Base-by-base conservation (phyloP, 441 rosid genomes). In the Croton laevigatus region DNA sequence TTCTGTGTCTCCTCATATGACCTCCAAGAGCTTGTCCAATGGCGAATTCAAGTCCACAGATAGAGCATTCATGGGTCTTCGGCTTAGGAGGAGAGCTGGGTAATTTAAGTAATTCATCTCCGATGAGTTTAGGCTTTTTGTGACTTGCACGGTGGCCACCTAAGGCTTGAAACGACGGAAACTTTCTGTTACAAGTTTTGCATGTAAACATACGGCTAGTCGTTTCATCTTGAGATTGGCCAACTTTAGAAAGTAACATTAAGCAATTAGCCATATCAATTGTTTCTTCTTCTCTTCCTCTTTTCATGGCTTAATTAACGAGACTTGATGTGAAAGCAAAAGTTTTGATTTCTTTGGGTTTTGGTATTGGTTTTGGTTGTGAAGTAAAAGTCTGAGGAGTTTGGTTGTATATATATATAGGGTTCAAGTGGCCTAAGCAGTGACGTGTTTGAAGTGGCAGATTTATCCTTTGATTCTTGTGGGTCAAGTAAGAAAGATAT, bases 81-180 rank as follows among this genome's bases (percentile, higher is more conserved):
- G 72, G 73, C 58, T 66, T 79, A 27, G 76, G 53, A 0, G 78
- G 84, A 5, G 84, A 71, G n/a, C 44, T 58, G 12, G 81, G 78
- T 19, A 75, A 45, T 3, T 60, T 78, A 34, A 75, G 40, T 52
- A 44, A 55, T 40, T 80, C 78, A 37, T 44, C 72, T 40, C 17
- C 77, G 1, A 3, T 52, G 8, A 65, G 68, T 67, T 85, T 89
- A 0, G 92, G 86, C 68, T 86, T 90, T 80, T 86, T 94, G 84
- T 94, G 98, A 73, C 98, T 94, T 0, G 98, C 97, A 13, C 95
- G 86, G 82, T 94, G 98, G 13, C 98, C 98, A 3, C 98, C 98
- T 1, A 94, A 74, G 0, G 98, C 97, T 77, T 94, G 98, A 58
- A 94, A 94, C 32, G 98, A 91, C 7, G 87, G 76, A 68, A 94